phyloP scores from a whole-genome alignment of 805 yeast genomes.

The Suhomyces sp. region DNA sequence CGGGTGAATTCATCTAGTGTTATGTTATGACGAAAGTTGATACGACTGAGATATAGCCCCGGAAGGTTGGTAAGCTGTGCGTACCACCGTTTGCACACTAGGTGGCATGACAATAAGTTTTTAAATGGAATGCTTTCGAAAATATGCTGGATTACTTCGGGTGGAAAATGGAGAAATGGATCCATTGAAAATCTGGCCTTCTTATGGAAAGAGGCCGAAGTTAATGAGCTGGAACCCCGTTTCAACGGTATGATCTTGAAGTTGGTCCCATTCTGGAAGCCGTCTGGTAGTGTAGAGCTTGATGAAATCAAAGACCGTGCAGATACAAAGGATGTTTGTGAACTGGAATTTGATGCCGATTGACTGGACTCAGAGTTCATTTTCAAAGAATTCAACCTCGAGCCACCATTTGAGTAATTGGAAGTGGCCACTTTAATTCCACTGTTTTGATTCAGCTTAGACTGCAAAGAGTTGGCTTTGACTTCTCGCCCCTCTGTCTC shows the following conservation, averaged over 20 bases:
- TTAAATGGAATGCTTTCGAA: slow-evolving; percentile 23
- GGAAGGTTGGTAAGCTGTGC: slow-evolving; percentile 24
- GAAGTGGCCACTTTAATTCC: too few species aligned
- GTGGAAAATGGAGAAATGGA: slow-evolving; percentile 28
- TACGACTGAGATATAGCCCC: slow-evolving; percentile 19
- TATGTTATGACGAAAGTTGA: slow-evolving; percentile 26
- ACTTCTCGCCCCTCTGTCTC: too few species aligned
- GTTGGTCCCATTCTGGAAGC: not conserved
- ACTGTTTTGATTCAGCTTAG: too few species aligned
- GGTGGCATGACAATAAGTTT: slow-evolving; percentile 26
- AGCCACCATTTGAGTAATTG: too few species aligned
- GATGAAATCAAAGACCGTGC: too few species aligned
- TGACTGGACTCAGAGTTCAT: too few species aligned
- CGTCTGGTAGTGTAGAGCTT: not conserved
- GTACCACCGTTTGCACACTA: slow-evolving; percentile 38
- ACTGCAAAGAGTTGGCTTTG: too few species aligned
- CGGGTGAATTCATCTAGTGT: slow-evolving; percentile 27
- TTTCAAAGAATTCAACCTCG: too few species aligned
- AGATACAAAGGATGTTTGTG: too few species aligned
- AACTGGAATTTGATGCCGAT: too few species aligned
- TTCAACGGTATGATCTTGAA: slow-evolving; percentile 18
- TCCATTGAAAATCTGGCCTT: slow-evolving; percentile 15
- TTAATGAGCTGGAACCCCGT: slow-evolving; percentile 10
- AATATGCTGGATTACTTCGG: slow-evolving; percentile 29
- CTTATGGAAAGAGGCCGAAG: not conserved